Base-by-base conservation (phyloP, 139 green algal genomes). In the Edaphochlamys debaryana region DNA sequence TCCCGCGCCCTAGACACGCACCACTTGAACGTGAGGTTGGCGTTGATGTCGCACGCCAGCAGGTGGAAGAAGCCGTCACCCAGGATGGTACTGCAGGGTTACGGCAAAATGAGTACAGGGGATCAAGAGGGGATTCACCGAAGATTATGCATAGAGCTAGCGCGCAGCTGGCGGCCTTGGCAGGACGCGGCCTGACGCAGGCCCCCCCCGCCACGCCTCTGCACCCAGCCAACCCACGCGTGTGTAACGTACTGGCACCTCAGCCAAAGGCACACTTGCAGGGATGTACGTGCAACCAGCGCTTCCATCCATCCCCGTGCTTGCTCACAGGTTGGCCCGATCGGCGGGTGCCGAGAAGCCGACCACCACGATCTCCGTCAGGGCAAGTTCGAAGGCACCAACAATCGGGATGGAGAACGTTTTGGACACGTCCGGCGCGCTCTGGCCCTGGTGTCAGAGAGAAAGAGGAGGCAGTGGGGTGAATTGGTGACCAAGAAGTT, bases 21-120 rank as follows among this genome's bases (percentile, higher is more conserved):
- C n/a, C 87, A 90, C 42, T 84, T 40, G 66, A 90, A 90, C 20
- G 63, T 60, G 29, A 90, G 36, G 50, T 84, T 40, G 15, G 73
- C 84, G 3, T 50, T 27, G 15, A 87, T 70, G 73, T 87, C 73
- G 75, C 19, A 23, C 2, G 75, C 75, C 30, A 81, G 60, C 41
- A 81, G 75, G 75, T 81, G 75, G 75, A 81, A 81, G 75, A 81
- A 81, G 75, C 75, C 75, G 75, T 81, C 60, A 11, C 73, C 73
- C 25, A 80, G 58, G 73, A 80, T 80, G 56, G 73, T 69, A 29
- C 73, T 80, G 73, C 3, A 3, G 63, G 63, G 23, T 30, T 54
- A 22, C 50, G 50, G 5, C 20, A 4, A 22, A 3, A 22, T 58
- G 50, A 29, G 50, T 19, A 22, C 20, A 23, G 48, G 11, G 11